These are phyloP conservation scores for Botryotinia convoluta DNA, from an alignment of 2,329 filamentous ascomycete species.

Conservation along the genomic window DNA sequence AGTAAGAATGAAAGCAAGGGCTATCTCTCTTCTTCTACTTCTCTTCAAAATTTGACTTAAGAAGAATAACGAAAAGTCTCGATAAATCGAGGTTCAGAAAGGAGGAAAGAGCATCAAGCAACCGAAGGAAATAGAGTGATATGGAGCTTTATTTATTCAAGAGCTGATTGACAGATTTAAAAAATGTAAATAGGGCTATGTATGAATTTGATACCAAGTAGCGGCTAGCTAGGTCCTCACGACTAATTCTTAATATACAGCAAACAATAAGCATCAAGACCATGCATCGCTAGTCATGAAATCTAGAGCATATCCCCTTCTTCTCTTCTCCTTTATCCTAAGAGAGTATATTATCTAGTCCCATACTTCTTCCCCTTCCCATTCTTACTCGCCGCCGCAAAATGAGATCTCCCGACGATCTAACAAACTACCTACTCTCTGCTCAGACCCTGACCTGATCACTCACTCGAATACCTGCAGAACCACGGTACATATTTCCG, in stretches of 20 bases:
- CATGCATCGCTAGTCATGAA: neutral
- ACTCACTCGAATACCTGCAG: neutral
- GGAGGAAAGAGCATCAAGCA: neutral
- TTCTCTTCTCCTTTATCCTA: neutral
- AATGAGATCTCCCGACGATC: conserved; percentile 10
- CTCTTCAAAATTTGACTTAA: neutral
- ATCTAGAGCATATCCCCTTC: neutral
- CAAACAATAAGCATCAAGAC: neutral
- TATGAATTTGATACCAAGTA: conserved; percentile 2
- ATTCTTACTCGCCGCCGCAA: neutral
- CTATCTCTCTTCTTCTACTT: neutral
- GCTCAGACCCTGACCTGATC: neutral
- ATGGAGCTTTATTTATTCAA: neutral
- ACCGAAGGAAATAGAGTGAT: neutral
- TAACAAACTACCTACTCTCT: neutral
- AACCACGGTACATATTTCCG: neutral
- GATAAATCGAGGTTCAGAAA: neutral
- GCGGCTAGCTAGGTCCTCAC: neutral
- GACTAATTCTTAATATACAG: neutral
- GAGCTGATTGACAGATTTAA: neutral
- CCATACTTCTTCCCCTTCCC: neutral
- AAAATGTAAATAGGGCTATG: conserved; percentile 1
- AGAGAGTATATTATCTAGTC: neutral
- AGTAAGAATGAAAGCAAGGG: neutral
- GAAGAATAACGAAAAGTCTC: neutral